Evolutionary conservation across 2,329 filamentous ascomycete genomes (phyloP), one percentile per base, ranked within the genome.

Genomic region (Leptographium flavum): DNA sequence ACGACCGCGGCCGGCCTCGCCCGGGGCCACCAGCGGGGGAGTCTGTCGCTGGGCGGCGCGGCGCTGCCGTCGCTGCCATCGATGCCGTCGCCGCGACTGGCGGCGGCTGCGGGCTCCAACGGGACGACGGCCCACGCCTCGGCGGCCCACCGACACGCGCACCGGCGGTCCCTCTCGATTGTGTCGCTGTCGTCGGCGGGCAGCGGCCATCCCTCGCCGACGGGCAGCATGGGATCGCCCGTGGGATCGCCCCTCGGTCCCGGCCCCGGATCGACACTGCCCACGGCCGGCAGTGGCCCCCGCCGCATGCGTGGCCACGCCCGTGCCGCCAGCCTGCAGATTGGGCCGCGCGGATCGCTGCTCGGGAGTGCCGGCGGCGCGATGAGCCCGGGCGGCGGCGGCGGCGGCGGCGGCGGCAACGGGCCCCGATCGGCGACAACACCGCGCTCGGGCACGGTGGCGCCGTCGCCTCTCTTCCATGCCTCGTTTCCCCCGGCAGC

Each of bases 261-360:
- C 25, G 54, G 60, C 15, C 56, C 27, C 2, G 8, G n/a, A n/a
- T n/a, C n/a, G n/a, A n/a, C n/a, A n/a, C n/a, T n/a, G n/a, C n/a
- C n/a, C n/a, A n/a, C n/a, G n/a, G n/a, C n/a, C 42, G 5, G 19
- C 27, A 7, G 4, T n/a, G 37, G 15, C 38, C 2, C 8, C 21
- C 31, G 22, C 15, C 72, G 76, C 19, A 58, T 57, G 17, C 76
- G 77, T 54, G 75, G 80, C 5, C 87, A 94, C 66, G 77, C 71
- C 40, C 74, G 87, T 43, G 87, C 87, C 32, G 77, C 85, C 22
- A 94, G 87, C 65, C 64, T 94, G 48, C 87, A 94, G 59, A 81
- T 90, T 52, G 59, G 76, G 50, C 68, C 78, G 39, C 69, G 69
- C 50, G 50, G 57, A 56, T 51, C 62, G 56, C 42, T 62, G 57